Evolutionary conservation across 129 eudicot genomes (phyloP).

Genomic region (Heracleum sosnowskyi): DNA sequence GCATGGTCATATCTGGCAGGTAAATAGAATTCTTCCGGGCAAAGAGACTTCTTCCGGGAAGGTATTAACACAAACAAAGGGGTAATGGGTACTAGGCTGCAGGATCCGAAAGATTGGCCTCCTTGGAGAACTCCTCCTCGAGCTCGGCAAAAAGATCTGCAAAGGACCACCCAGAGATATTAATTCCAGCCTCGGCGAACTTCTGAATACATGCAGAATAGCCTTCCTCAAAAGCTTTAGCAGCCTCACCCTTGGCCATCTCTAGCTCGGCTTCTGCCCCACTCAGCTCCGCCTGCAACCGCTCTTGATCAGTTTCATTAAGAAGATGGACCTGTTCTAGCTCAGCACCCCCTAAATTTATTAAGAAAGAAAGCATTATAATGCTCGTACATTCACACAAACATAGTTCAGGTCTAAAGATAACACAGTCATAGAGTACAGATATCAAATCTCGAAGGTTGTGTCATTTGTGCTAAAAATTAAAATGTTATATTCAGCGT

Average conservation of each 20-base stretch:
- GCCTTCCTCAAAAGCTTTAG: neutral
- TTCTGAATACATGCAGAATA: neutral
- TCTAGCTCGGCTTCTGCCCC: neutral
- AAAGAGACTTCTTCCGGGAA: too few relatives aligned
- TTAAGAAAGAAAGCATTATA: neutral
- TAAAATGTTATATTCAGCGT: neutral
- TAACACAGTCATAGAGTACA: neutral
- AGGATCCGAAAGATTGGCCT: neutral
- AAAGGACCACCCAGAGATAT: neutral
- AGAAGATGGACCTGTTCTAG: neutral
- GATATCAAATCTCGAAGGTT: neutral
- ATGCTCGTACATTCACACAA: neutral
- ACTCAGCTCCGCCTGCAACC: neutral
- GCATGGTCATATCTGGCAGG: too few relatives aligned
- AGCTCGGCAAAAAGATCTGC: neutral
- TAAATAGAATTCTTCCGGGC: too few relatives aligned
- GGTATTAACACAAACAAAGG: neutral
- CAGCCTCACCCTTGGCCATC: neutral
- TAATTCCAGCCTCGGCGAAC: neutral
- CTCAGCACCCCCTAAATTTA: neutral
- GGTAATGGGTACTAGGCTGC: neutral
- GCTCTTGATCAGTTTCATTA: neutral
- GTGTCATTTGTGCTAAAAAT: neutral
- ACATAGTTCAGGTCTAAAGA: neutral
- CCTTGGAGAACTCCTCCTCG: neutral